Evolutionary conservation across 208 protist species (phyloP).

Genomic region (Borovskyia barvae): DNA sequence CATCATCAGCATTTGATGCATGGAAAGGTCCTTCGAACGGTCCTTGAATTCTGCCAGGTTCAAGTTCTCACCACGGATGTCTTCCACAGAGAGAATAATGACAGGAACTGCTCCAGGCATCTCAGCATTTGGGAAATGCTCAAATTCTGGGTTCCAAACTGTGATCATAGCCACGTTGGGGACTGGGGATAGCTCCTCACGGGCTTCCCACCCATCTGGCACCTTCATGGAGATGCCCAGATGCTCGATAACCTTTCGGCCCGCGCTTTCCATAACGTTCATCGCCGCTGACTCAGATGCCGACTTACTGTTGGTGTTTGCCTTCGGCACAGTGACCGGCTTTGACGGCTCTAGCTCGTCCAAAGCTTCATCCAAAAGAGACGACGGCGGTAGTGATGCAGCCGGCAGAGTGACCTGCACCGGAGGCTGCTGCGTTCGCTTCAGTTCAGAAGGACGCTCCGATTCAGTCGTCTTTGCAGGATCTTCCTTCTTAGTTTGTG

Average conservation of each 20-base stretch:
- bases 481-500: background rate
- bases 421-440: background rate
- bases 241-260: slow-evolving; percentile 22
- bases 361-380: slow-evolving; percentile 27
- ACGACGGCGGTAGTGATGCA: slow-evolving; percentile 1
- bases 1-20: slow-evolving; percentile 86
- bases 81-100: slow-evolving; percentile 75
- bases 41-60: slow-evolving; percentile 75
- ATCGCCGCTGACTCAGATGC: background rate
- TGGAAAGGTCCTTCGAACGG: slow-evolving; percentile 61
- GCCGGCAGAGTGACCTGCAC: background rate
- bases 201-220: slow-evolving; percentile 58
- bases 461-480: background rate
- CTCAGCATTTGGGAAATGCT: slow-evolving; percentile 32
- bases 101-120: slow-evolving; percentile 52
- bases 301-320: background rate
- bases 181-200: slow-evolving; percentile 69
- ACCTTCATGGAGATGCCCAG: slow-evolving; percentile 63
- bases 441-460: too few species aligned
- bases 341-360: slow-evolving; percentile 16
- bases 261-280: background rate
- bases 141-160: slow-evolving; percentile 65
- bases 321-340: background rate
- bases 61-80: slow-evolving; percentile 71
- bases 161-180: slow-evolving; percentile 82